Evolutionary conservation across 352 stramenopile species (phyloP), one percentile per base, ranked within the genome.

Genomic region (Hyaloperonospora arabidopsidis): DNA sequence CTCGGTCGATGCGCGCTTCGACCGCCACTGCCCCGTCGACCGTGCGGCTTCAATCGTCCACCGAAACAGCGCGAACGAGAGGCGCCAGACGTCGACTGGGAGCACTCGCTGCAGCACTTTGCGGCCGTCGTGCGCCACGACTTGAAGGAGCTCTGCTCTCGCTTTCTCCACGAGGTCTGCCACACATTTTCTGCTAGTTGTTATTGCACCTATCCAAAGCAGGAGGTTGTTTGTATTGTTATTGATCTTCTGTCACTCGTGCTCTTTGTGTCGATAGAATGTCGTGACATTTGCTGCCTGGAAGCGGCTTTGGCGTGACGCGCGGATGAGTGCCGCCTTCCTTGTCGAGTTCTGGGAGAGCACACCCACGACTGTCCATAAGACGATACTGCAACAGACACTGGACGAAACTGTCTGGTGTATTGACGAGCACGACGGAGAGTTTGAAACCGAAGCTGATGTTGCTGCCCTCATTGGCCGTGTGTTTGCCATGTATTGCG

Each of bases 331-430:
- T 52, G 63, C 72, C 1, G 51, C 73, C 49, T 85, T 86, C 59
- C 79, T 86, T 46, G 74, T 87, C n/a, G 79, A 89, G 61, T 89
- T 87, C 52, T 85, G 74, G 66, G 71, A 87, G 48, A 89, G 79
- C 44, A 78, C 70, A 13, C 72, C 79, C 3, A 71, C 72, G 0
- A 60, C 57, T 17, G 79, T 58, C 3, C 79, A 89, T 61, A 79
- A 81, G 47, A 67, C 65, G 1, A 68, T 87, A 15, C 57, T 89
- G 36, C 77, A 87, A 39, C 65, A 72, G 45, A 52, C 72, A 6
- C 57, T 89, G 8, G 74, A 79, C 40, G 52, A 62, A 17, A 49
- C 85, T n/a, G 56, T 85, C 23, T 28, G 45, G 29, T 75, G 62
- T 41, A 61, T 84, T 22, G 60, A 74, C 43, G 45, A 59, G 1